Evolutionary conservation across 2,329 filamentous ascomycete genomes (phyloP), one percentile per base, ranked within the genome.

Genomic region (Calonectria henricotiae): DNA sequence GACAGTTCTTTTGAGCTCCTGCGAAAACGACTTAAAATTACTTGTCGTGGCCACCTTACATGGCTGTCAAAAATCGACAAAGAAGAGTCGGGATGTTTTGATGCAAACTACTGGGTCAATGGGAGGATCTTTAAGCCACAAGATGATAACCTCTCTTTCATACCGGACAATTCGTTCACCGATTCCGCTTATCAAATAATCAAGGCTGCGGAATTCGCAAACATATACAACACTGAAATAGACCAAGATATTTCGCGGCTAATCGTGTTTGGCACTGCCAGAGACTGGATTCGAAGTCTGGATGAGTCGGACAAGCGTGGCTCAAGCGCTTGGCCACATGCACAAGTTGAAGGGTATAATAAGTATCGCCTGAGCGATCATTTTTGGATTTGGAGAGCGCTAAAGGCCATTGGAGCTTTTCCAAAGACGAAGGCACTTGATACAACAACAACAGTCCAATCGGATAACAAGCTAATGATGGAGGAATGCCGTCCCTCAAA

Each of bases 301-400:
- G 11, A 58, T 17, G 4, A 20, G 3, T 39, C 51, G 13, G 51
- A 58, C 11, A 39, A 17, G 20, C 51, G 51, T 15, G 35, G 35
- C 1, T 23, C 35, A 5, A 35, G 51, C 1, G 51, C 51, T 17
- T 58, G 32, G 35, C 4, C 51, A 17, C 51, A 39, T 27, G 20
- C 51, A 17, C 5, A 4, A 25, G 35, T 58, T 9, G 51, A 58
- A 11, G 32, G 51, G 12, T 58, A 58, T 15, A 58, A 15, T 13
- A 58, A 58, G 20, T 58, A 39, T 39, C 51, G 51, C 12, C 13
- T 58, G 0, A 39, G 4, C 5, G 35, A 7, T 2, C 51, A 58
- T 23, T 58, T 58, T n/a, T 58, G 51, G 51, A 58, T 58, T 11
- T 58, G 51, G 51, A 39, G 51, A 25, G 51, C 51, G 7, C 17